phyloP scores from a whole-genome alignment of 2,329 filamentous ascomycete genomes.

The Stagonosporopsis vannaccii region DNA sequence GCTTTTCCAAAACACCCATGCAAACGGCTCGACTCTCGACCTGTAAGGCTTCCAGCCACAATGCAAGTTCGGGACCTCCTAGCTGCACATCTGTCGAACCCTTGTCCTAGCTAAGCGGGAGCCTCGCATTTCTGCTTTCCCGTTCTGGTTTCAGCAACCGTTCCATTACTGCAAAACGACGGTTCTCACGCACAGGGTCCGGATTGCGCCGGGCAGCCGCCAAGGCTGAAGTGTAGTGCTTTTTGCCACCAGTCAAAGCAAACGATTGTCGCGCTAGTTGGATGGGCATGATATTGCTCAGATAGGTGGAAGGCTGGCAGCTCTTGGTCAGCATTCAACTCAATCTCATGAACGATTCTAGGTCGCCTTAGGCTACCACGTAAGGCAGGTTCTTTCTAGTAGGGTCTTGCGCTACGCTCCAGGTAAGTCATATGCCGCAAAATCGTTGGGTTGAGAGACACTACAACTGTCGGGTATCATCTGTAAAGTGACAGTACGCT shows the following conservation, averaged over 20 bases:
- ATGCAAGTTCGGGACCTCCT: conserved; percentile 10
- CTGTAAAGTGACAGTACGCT: not conserved
- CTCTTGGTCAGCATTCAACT: not conserved
- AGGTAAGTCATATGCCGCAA: not conserved
- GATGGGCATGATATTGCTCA: not conserved
- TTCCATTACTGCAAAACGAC: not conserved
- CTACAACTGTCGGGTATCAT: not conserved
- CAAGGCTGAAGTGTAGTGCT: not conserved
- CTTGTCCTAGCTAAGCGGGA: conserved; percentile 12
- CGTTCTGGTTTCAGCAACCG: conserved; percentile 10
- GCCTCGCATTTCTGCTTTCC: conserved; percentile 25
- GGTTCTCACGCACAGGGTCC: not conserved
- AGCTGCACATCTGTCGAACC: conserved; percentile 16
- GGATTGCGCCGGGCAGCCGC: conserved; percentile 2
- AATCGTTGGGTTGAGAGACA: not conserved
- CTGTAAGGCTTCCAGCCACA: conserved; percentile 18
- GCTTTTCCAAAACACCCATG: conserved; percentile 1
- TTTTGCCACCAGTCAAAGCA: not conserved
- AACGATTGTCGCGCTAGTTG: not conserved
- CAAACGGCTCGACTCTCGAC: conserved; percentile 3
- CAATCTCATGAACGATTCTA: not conserved
- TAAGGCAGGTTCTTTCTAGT: not conserved
- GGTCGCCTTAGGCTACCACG: not conserved
- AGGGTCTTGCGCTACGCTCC: too few species aligned
- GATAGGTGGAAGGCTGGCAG: not conserved